Evolutionary conservation across 441 rosid species (phyloP), one percentile per base, ranked within the genome.

Genomic region (Jatropha podagrica): DNA sequence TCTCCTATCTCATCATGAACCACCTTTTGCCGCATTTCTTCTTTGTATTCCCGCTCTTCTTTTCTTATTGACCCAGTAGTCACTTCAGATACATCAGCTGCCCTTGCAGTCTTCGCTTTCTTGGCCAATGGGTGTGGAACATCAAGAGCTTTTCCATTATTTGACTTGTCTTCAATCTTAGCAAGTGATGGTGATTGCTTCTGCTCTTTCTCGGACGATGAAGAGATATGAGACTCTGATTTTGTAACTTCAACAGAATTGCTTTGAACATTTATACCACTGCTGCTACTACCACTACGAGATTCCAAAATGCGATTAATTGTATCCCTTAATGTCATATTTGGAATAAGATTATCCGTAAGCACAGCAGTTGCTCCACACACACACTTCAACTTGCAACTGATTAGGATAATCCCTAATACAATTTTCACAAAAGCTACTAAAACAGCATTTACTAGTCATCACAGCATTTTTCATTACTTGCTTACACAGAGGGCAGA

Each of bases 401-500:
- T 60, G 27, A 75, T 63, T 69, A 67, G 37, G 37, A 79, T 63
- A 48, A 37, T 72, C 75, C 60, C 87, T 84, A 2, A 76, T 85
- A 85, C 97, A 95, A 66, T 83, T 83, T 74, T 91, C 89, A 76
- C 97, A 95, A 74, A 89, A 92, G 71, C 97, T 95, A 56, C 79
- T 79, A 68, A 85, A 92, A 81, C 98, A 95, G 67, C 97, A 95
- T 80, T 86, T 95, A 85, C 94, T 89, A 23, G 90, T 91, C 79
- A 92, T 81, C 5, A 89, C 97, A 68, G 97, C 98, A 83, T 89
- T 91, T 82, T 79, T 92, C 97, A 92, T 95, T 13, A 88, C 93
- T 81, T 90, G 87, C 83, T 86, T 91, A 85, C 98, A 94, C 81
- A 92, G 79, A 7, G 94, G 92, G 72, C 97, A 95, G 71, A 86